Percentiles rank a stretch among this genome's conserved stretches.
Evolutionary conservation across 441 rosid species (phyloP).

Genomic region (Pelargonium cotyledonis): DNA sequence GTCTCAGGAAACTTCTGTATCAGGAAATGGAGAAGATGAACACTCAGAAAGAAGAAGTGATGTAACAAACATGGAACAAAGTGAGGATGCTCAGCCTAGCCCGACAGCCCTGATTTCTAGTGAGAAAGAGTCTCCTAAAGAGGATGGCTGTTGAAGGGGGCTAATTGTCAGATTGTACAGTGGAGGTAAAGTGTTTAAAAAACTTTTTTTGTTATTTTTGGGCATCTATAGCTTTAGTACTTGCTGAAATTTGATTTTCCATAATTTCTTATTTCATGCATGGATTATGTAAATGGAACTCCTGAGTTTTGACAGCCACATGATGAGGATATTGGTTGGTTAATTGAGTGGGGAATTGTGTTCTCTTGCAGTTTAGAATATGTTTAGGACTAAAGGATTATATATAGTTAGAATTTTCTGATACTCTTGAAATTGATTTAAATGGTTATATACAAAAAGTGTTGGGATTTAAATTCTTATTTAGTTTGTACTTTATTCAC

Average conservation of each 20-base stretch:
- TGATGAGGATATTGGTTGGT: constrained; percentile 15
- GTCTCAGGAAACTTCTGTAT: constrained; percentile 34
- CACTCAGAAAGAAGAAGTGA: constrained; percentile 29
- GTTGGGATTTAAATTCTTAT: constrained; percentile 13
- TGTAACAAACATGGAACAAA: constrained; percentile 16
- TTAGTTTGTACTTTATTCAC: neutral
- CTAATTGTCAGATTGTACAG: constrained; percentile 44
- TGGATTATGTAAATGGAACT: constrained; percentile 28
- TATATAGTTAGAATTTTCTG: neutral
- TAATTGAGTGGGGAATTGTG: constrained; percentile 30
- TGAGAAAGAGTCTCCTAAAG: constrained; percentile 28
- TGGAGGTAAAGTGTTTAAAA: constrained; percentile 42
- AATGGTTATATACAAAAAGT: constrained; percentile 15
- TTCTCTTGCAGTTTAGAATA: constrained; percentile 24
- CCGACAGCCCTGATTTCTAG: constrained; percentile 20
- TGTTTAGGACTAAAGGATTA: constrained; percentile 13
- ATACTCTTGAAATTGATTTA: constrained; percentile 15
- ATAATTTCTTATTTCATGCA: constrained; percentile 21
- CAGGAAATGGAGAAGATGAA: constrained; percentile 37
- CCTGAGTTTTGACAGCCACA: constrained; percentile 28
- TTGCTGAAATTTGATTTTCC: constrained; percentile 27
- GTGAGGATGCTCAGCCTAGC: constrained; percentile 23
- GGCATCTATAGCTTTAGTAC: constrained; percentile 15
- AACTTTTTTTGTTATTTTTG: constrained; percentile 25
- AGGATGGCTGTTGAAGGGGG: constrained; percentile 28